phyloP scores from a whole-genome alignment of 108 stramenopile species.

The Nitzschia sp. region DNA sequence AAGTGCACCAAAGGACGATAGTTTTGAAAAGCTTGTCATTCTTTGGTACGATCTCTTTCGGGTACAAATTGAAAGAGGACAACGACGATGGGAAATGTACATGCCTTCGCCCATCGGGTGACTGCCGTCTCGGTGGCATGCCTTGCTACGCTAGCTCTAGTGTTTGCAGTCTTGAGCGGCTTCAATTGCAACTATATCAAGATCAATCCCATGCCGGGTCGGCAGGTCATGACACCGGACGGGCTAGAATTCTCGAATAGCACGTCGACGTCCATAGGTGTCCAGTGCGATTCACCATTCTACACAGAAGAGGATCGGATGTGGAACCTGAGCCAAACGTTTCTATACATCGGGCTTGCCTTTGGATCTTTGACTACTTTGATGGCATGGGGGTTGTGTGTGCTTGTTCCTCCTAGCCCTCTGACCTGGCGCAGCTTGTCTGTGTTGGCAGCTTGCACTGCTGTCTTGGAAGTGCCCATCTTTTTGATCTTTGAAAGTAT shows the following conservation, averaged over 20 bases:
- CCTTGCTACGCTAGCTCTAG: slow-evolving; percentile 8
- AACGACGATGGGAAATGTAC: slow-evolving; percentile 15
- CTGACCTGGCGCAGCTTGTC: slow-evolving; percentile 16
- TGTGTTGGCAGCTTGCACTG: slow-evolving; percentile 16
- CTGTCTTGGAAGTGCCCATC: slow-evolving; percentile 22
- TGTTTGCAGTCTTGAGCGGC: slow-evolving; percentile 6
- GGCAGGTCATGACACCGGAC: slow-evolving; percentile 2
- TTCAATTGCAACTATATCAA: slow-evolving; percentile 19
- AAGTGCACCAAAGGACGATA: too few relatives aligned
- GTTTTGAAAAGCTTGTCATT: too few relatives aligned
- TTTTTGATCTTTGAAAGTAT: slow-evolving; percentile 33
- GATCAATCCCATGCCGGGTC: slow-evolving; percentile 1
- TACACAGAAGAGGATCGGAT: slow-evolving; percentile 13
- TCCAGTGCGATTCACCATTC: slow-evolving; percentile 21
- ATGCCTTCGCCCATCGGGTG: slow-evolving; percentile 14
- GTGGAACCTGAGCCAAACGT: slow-evolving; percentile 21
- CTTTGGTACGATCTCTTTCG: too few relatives aligned
- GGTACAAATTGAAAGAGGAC: too few relatives aligned
- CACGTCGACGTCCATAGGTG: slow-evolving; percentile 12
- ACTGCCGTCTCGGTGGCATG: slow-evolving; percentile 26
- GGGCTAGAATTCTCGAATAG: background rate
- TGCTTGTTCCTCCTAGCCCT: slow-evolving; percentile 11
- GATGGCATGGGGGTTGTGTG: slow-evolving; percentile 22
- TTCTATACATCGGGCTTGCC: slow-evolving; percentile 14
- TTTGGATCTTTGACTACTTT: slow-evolving; percentile 15